Evolutionary conservation across 129 eudicot species (phyloP), one percentile per base, ranked within the genome.

Genomic region (Artemisia annua): DNA sequence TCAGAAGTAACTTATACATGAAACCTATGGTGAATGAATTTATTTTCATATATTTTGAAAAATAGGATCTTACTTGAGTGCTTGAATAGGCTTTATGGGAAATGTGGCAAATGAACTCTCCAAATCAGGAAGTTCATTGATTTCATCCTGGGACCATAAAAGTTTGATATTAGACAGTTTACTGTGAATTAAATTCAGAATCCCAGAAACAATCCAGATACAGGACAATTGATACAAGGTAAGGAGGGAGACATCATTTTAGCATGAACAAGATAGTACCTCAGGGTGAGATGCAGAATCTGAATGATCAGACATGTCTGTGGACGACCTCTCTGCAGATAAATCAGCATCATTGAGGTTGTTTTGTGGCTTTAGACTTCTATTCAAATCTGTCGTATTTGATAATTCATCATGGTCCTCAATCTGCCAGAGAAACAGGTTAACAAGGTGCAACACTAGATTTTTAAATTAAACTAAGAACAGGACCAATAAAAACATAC

Each of bases 11-110:
- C 24, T 73, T 48, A 73, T 22, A 48, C 11, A 73, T 5, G 61
- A 6, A 44, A 58, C 51, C 55, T 16, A 11, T 14, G 43, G 24
- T 17, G 17, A 39, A 56, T 16, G 61, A 15, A 68, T 14, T 1
- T 13, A 3, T 56, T 0, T 75, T 61, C 5, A 2, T 58, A 49
- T 57, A 48, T 1, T 71, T 11, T 57, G 35, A 50, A 60, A 63
- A 32, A 68, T 57, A 75, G 44, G 57, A 43, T 32, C 84, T 63
- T 90, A 94, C 98, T 90, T 94, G 81, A 94, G 96, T 65, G 98
- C 97, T 80, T 88, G 94, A 51, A 94, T 86, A 72, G 98, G 96
- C 81, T 94, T 91, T 3, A 90, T 81, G 57, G 98, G 97, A 86
- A 94, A 94, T 39, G 87, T 83, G 69, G 86, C 92, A 73, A 94